These are phyloP conservation scores for Aspergillus funiculosus DNA, from an alignment of 495 filamentous ascomycete species.

Conservation along the genomic window DNA sequence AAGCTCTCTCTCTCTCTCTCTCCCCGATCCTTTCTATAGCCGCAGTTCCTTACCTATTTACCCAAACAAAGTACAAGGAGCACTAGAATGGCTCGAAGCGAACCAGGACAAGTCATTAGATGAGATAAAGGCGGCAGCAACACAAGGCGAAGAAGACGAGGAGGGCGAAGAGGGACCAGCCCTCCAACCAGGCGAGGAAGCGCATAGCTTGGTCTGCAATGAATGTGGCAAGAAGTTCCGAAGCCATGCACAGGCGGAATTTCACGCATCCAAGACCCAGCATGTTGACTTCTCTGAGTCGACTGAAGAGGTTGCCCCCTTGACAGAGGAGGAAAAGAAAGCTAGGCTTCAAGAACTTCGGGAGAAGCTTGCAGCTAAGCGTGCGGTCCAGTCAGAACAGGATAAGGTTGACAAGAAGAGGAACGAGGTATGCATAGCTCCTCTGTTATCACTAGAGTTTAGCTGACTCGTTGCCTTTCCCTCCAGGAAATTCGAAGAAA, in stretches of 20 bases:
- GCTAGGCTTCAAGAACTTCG: constrained; percentile 67
- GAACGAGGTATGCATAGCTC: constrained; percentile 66
- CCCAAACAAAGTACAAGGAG: constrained; percentile 64
- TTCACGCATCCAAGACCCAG: constrained; percentile 81
- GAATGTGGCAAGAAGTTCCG: constrained; percentile 91
- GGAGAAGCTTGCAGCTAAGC: constrained; percentile 67
- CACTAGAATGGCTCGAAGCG: constrained; percentile 88
- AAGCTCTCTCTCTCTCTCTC: constrained; percentile 28
- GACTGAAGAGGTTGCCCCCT: constrained; percentile 79
- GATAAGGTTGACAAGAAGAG: constrained; percentile 82
- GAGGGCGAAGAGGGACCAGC: constrained; percentile 45
- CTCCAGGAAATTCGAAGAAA: constrained; percentile 80
- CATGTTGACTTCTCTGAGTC: constrained; percentile 93
- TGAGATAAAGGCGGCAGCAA: constrained; percentile 53
- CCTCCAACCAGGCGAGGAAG: constrained; percentile 57
- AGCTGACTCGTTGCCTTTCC: background rate
- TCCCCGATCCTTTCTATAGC: background rate
- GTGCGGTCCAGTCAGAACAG: constrained; percentile 57
- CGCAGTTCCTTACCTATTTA: background rate
- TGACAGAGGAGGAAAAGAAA: constrained; percentile 90
- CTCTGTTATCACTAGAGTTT: too few species aligned
- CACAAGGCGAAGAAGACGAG: constrained; percentile 13
- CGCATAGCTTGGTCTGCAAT: constrained; percentile 71
- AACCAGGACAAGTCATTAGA: constrained; percentile 80
- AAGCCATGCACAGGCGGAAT: constrained; percentile 71